phyloP scores from a whole-genome alignment of 2,329 filamentous ascomycete species.

The Cladosporium sp. region DNA sequence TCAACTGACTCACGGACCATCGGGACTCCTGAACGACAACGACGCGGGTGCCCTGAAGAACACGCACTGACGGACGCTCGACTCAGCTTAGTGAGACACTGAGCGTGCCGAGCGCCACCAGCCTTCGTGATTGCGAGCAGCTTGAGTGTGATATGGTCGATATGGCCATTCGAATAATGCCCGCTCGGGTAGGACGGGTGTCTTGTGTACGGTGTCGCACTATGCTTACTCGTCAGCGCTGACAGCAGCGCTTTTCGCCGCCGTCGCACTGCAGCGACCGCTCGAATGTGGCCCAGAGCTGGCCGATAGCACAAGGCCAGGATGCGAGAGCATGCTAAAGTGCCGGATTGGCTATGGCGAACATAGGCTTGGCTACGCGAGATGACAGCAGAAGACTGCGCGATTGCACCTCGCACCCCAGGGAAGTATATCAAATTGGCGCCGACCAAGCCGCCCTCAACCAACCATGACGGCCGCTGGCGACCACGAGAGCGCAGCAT shows the following conservation, averaged over 20 bases:
- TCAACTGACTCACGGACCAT: constrained; percentile 1
- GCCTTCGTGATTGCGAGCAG: neutral
- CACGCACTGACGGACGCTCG: constrained; percentile 1
- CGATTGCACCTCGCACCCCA: neutral
- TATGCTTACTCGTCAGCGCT: neutral
- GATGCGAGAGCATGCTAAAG: neutral
- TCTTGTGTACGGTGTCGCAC: constrained; percentile 1
- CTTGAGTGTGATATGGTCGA: neutral
- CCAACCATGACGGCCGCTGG: neutral
- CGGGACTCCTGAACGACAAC: neutral
- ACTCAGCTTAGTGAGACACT: constrained; percentile 9
- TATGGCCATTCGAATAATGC: neutral
- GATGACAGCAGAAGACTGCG: neutral
- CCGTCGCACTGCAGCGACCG: neutral
- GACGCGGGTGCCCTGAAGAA: neutral
- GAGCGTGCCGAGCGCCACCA: neutral
- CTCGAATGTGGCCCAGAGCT: neutral
- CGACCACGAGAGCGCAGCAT: neutral
- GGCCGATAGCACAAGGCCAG: neutral
- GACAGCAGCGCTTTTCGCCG: too few species aligned
- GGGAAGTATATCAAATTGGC: constrained; percentile 1
- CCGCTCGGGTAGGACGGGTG: neutral
- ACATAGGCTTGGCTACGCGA: constrained; percentile 7
- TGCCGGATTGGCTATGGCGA: constrained; percentile 1
- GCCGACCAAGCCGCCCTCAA: neutral